Percentiles rank a stretch among this genome's conserved stretches.
Evolutionary conservation across 768 basidiomycete species (phyloP).

Genomic region (Megacollybia marginata): DNA sequence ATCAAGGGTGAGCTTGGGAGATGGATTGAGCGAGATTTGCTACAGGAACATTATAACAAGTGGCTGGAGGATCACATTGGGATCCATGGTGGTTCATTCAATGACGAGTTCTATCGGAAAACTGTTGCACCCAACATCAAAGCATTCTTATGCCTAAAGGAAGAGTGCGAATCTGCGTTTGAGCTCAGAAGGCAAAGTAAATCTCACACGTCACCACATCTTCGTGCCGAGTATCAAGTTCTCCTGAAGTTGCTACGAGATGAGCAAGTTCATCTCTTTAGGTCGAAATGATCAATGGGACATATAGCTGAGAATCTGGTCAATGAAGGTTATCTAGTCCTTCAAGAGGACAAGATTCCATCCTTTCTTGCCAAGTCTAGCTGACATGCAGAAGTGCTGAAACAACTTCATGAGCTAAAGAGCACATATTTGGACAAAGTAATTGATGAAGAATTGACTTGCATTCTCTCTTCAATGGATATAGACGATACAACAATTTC

Average conservation of each 20-base stretch:
- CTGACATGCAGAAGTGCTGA: too few species aligned
- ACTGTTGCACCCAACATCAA: constrained; percentile 6
- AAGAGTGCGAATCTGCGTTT: constrained; percentile 3
- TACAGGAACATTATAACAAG: constrained; percentile 14
- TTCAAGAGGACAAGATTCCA: too few species aligned
- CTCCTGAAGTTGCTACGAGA: constrained; percentile 3
- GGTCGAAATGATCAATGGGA: constrained; percentile 4
- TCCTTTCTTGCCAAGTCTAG: too few species aligned
- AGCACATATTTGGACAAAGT: too few species aligned
- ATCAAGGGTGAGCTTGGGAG: constrained; percentile 1
- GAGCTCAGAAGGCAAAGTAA: constrained; percentile 5
- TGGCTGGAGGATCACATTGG: constrained; percentile 6
- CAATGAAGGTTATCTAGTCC: constrained; percentile 3
- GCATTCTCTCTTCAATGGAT: too few species aligned
- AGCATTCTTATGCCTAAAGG: constrained; percentile 7
- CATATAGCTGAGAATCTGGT: constrained; percentile 3
- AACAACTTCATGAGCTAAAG: too few species aligned
- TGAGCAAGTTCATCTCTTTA: constrained; percentile 6
- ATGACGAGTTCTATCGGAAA: constrained; percentile 7
- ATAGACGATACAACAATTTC: too few species aligned
- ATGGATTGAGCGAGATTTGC: too few species aligned
- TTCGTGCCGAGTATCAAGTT: constrained; percentile 5
- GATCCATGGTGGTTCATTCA: constrained; percentile 4
- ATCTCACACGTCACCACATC: constrained; percentile 2
- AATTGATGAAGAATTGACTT: too few species aligned